These are phyloP conservation scores for Calonectria henricotiae DNA, from an alignment of 2,329 filamentous ascomycete genomes.

Conservation along the genomic window DNA sequence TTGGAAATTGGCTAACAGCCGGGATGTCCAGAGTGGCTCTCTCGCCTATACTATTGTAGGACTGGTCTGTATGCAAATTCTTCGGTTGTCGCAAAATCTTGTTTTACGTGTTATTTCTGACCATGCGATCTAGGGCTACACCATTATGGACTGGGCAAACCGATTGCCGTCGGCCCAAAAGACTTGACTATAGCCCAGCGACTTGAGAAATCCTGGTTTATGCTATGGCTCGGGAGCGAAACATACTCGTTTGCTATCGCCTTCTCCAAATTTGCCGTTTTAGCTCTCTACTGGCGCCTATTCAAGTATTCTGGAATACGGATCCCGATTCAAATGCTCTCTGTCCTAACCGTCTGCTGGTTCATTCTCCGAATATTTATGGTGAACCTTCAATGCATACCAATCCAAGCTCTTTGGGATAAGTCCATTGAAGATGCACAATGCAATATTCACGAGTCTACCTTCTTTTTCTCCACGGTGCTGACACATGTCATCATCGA, in stretches of 20 bases:
- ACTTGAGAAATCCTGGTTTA: slow-evolving; percentile 16
- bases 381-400: slow-evolving; percentile 56
- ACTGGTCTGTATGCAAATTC: not conserved
- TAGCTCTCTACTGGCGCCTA: slow-evolving; percentile 18
- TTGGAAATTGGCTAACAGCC: not conserved
- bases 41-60: slow-evolving; percentile 4
- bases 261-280: slow-evolving; percentile 21
- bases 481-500: slow-evolving; percentile 56
- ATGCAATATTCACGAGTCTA: slow-evolving; percentile 54
- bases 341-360: slow-evolving; percentile 49
- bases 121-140: not conserved
- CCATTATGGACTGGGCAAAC: not conserved
- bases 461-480: slow-evolving; percentile 56
- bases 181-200: not conserved
- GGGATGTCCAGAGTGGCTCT: slow-evolving; percentile 3
- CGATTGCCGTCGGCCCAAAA: not conserved
- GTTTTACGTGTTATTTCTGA: not conserved
- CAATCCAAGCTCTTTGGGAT: slow-evolving; percentile 56
- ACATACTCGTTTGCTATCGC: slow-evolving; percentile 13
- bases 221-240: slow-evolving; percentile 7
- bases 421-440: slow-evolving; percentile 46
- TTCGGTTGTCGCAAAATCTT: no score
- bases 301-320: slow-evolving; percentile 41
- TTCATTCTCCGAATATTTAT: slow-evolving; percentile 54
- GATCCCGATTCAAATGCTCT: slow-evolving; percentile 52